Evolutionary conservation across 805 yeast genomes (phyloP), one percentile per base, ranked within the genome.

Genomic region (Ogataea polymorpha): DNA sequence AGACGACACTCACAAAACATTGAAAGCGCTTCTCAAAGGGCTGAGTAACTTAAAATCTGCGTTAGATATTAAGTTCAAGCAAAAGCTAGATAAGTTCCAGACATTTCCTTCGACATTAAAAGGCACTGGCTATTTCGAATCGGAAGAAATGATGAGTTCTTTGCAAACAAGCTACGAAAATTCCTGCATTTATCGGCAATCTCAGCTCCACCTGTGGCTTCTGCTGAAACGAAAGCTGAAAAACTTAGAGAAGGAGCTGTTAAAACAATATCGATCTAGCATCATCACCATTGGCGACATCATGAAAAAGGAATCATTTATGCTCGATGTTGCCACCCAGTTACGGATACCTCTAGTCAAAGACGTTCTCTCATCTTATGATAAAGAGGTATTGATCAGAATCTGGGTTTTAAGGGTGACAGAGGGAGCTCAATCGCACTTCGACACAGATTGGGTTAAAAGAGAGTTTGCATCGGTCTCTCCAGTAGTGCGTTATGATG

Each of bases 11-110:
- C 49, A 42, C 2, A 46, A 72, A 17, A 74, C 79, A 0, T 58
- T 77, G 30, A 68, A 85, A 50, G 71, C 75, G 66, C 60, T 68
- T 37, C 60, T 85, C n/a, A 80, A 79, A 34, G 93, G 90, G 0
- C 54, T 80, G 25, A 76, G 71, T 49, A 73, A 78, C 44, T 58
- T 85, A 32, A 59, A 74, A 14, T 54, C 61, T n/a, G 81, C 86
- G 3, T 47, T 84, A 9, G 72, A 70, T 23, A 58, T 70, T 24
- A 83, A 81, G 49, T 61, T 55, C 39, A 51, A 48, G 23, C 23
- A 31, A 10, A 24, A 29, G 9, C 26, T 24, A 12, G 54, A 54
- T 10, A 49, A 49, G 21, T 20, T 20, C 9, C 21, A 20, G 7
- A 3, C 21, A 20, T 20, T 20, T 20, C 21, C 21, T 3, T 7